Percentiles rank a stretch among this genome's conserved stretches.
phyloP scores from a whole-genome alignment of 257 asterid species.

The Anisodus tanguticus region DNA sequence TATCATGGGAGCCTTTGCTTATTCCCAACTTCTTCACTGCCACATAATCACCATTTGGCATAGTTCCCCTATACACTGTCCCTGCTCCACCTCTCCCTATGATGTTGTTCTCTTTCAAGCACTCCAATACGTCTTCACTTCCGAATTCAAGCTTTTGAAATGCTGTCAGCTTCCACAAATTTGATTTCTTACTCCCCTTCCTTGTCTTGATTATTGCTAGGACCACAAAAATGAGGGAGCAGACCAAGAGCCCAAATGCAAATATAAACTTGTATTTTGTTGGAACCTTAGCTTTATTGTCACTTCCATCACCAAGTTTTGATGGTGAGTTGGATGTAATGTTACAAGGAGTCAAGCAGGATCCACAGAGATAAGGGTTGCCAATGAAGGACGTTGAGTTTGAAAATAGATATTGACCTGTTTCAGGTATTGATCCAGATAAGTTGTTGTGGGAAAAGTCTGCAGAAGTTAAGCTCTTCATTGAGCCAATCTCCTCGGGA shows the following conservation, averaged over 20 bases:
- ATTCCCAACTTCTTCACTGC: conserved; percentile 50
- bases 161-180: conserved; percentile 53
- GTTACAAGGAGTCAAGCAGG: conserved; percentile 39
- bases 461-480: conserved; percentile 59
- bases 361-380: conserved; percentile 52
- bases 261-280: conserved; percentile 52
- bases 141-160: conserved; percentile 52
- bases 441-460: conserved; percentile 57
- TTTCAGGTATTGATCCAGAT: conserved; percentile 53
- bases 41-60: conserved; percentile 45
- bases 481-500: conserved; percentile 46
- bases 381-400: conserved; percentile 49
- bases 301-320: conserved; percentile 28
- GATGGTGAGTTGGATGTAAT: conserved; percentile 30
- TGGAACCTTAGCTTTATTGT: conserved; percentile 42
- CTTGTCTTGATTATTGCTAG: conserved; percentile 50
- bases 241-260: conserved; percentile 46
- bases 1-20: conserved; percentile 47
- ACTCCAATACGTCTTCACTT: conserved; percentile 48
- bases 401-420: conserved; percentile 50
- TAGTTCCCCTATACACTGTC: conserved; percentile 46
- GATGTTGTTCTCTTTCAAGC: conserved; percentile 49
- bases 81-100: conserved; percentile 63
- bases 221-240: conserved; percentile 45
- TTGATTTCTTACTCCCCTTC: conserved; percentile 37